Conservation (phyloP, 805 yeast genomes). For the Ogataea polymorpha region DNA sequence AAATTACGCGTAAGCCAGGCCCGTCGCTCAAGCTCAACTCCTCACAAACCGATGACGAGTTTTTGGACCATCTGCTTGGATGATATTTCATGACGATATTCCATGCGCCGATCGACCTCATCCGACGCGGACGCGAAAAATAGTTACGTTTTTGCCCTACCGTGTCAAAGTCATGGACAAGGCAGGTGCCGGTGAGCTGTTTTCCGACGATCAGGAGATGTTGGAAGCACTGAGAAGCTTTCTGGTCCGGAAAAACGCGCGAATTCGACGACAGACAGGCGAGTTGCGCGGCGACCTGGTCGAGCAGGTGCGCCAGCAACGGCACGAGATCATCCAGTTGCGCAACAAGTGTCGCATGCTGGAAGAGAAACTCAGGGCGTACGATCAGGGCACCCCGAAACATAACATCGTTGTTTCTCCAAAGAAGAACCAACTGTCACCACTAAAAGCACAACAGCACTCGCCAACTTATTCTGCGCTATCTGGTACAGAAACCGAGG, state of each 20-base stretch:
- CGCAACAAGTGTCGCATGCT: conserved; percentile 1
- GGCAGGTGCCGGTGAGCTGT: not conserved
- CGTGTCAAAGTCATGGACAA: too few relatives aligned
- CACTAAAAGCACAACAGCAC: not conserved
- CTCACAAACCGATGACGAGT: conserved; percentile 16
- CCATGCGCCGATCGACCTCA: conserved; percentile 5
- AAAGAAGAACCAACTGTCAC: not conserved
- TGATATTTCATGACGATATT: conserved; percentile 2
- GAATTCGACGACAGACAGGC: too few relatives aligned
- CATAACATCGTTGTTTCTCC: not conserved
- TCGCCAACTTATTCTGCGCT: conserved; percentile 7
- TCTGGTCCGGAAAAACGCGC: conserved; percentile 1
- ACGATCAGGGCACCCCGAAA: not conserved
- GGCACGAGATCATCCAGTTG: not conserved
- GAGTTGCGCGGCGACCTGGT: not conserved
- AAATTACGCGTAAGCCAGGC: not conserved
- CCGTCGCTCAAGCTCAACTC: not conserved
- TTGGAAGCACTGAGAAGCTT: not conserved
- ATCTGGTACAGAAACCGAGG: conserved; percentile 19
- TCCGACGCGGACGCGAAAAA: conserved; percentile 6
- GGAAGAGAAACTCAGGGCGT: not conserved
- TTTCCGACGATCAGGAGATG: not conserved
- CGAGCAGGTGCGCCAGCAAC: not conserved
- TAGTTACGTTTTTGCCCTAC: not conserved
- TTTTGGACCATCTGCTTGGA: conserved; percentile 19